These are phyloP conservation scores for Tulasnella sp. DNA, from an alignment of 768 basidiomycete genomes.

Conservation along the genomic window DNA sequence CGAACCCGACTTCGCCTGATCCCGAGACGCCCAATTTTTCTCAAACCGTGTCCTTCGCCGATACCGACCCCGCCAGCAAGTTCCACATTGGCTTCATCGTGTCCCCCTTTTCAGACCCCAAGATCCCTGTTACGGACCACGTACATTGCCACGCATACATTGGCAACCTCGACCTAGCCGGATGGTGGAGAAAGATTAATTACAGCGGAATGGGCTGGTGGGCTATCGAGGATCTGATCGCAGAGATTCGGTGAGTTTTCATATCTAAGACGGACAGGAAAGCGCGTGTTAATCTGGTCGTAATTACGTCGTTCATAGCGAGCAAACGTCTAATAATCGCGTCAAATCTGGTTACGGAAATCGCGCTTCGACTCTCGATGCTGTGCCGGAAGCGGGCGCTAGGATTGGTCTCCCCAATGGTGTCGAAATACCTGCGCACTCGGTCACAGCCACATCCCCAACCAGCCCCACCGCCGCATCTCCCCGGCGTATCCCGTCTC, in stretches of 20 bases:
- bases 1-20: slow-evolving; percentile 12
- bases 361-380: slow-evolving; percentile 51
- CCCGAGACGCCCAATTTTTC: slow-evolving; percentile 23
- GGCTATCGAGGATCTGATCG: slow-evolving; percentile 62
- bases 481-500: neutral
- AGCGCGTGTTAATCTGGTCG: neutral
- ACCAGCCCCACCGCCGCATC: neutral
- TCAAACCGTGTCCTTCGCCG: slow-evolving; percentile 26
- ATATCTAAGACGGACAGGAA: slow-evolving; percentile 12
- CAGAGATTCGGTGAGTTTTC: slow-evolving; percentile 56
- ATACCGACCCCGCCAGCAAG: slow-evolving; percentile 21
- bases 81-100: slow-evolving; percentile 69
- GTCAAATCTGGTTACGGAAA: slow-evolving; percentile 61
- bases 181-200: slow-evolving; percentile 61
- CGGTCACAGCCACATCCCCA: slow-evolving; percentile 33
- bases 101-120: slow-evolving; percentile 61
- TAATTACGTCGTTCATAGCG: slow-evolving; percentile 34
- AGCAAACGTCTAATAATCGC: slow-evolving; percentile 70
- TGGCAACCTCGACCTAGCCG: slow-evolving; percentile 47
- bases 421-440: slow-evolving; percentile 43
- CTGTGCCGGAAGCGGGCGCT: slow-evolving; percentile 58
- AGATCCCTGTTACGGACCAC: slow-evolving; percentile 69
- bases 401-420: slow-evolving; percentile 54
- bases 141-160: slow-evolving; percentile 67
- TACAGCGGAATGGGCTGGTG: slow-evolving; percentile 65